These are phyloP conservation scores for Candida loeiensis DNA, from an alignment of 805 yeast genomes.

Conservation along the genomic window DNA sequence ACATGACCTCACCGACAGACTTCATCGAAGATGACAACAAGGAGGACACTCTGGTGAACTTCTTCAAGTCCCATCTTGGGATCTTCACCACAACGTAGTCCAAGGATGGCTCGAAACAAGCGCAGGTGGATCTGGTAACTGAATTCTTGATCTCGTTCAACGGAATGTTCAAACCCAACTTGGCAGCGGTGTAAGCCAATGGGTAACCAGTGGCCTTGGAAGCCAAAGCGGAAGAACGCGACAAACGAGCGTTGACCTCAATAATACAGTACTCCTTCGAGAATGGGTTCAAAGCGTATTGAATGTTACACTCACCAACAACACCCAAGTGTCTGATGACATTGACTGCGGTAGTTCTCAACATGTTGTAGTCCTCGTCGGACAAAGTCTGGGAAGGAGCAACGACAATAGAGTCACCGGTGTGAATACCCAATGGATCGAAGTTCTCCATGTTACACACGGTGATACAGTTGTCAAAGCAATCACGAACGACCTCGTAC, in stretches of 20 bases:
- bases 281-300: conserved; percentile 91
- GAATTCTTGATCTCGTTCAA: conserved; percentile 88
- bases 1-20: conserved; percentile 98
- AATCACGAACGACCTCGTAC: conserved; percentile 98
- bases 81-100: conserved; percentile 96
- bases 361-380: conserved; percentile 96
- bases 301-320: conserved; percentile 98
- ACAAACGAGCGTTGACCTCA: conserved; percentile 96
- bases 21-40: conserved; percentile 91
- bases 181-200: conserved; percentile 96
- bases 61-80: conserved; percentile 98
- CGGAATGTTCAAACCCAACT: conserved; percentile 89
- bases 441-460: conserved; percentile 99
- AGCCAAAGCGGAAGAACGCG: conserved; percentile 98
- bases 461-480: conserved; percentile 94
- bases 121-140: conserved; percentile 90
- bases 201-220: conserved; percentile 99
- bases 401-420: conserved; percentile 98
- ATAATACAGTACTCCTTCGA: conserved; percentile 94
- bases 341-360: conserved; percentile 95
- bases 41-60: conserved; percentile 88
- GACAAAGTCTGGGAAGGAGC: conserved; percentile 98
- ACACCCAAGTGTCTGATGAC: conserved; percentile 97
- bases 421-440: conserved; percentile 97
- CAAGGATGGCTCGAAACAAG: conserved; percentile 95